Base-by-base conservation (phyloP, 768 basidiomycete species). In the Lentinula detonsa region DNA sequence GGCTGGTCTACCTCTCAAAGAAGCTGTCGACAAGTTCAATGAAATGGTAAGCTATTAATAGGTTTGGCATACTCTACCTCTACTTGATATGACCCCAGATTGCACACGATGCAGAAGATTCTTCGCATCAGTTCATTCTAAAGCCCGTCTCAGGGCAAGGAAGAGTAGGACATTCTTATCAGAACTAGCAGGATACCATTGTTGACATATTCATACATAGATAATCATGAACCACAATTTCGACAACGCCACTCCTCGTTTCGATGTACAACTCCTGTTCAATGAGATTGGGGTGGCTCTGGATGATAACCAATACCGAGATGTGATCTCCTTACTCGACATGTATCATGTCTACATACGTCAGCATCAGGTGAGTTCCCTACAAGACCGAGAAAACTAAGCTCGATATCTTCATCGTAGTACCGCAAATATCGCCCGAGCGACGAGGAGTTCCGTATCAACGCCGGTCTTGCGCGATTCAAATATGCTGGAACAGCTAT, bases 61-160 rank as follows among this genome's bases (percentile, higher is more conserved):
- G 56, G 21, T 16, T 52, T 65, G 16, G 23, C 40, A 57, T 31
- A 43, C 48, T 37, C 34, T 7, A 34, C 34, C 52, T 57, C 8
- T 15, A 18, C 35, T 57, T 33, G 18, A 48, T 23, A 48, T 50
- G 23, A 54, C 48, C 40, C 21, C 51, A 82, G 81, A 82, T 82
- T 61, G 73, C 77, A 11, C 75, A 76, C 61, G 73, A 68, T 33
- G 76, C 85, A 9, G 77, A 80, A 49, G 80, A 80, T 37, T 77
- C 75, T 6, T 74, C 81, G 21, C 97, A 99, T 71, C 97, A 98
- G 71, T 98, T 92, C 71, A 89, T 98, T 60, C 80, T 99, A 23
- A 94, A 90, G 71, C 97, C 97, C 16, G 95, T 99, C 15, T 92
- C 94, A 0, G 96, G 95, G 45, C 88, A 98, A 77, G 97, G 95